These are phyloP conservation scores for Amoebophrya sp. DNA, from an alignment of 169 alveolate genomes.

Conservation along the genomic window DNA sequence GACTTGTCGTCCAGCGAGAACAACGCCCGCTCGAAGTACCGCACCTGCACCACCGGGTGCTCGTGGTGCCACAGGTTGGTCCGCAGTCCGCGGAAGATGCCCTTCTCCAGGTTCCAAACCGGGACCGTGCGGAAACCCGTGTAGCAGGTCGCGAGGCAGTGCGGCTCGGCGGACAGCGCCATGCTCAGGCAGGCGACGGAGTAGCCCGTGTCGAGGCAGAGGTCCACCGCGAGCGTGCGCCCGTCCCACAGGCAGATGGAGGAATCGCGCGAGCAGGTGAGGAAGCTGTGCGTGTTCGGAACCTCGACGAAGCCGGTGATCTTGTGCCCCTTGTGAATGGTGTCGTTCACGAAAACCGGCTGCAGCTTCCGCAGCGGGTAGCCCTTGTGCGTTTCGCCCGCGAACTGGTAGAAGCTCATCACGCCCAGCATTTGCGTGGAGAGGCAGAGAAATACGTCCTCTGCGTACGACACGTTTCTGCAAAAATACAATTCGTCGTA, in stretches of 20 bases:
- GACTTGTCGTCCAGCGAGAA: background rate
- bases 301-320: background rate
- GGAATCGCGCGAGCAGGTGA: no score
- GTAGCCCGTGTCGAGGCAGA: no score
- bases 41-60: background rate
- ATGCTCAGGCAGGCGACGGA: no score
- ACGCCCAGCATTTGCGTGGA: background rate
- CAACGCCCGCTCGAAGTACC: background rate
- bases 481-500: background rate
- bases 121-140: background rate
- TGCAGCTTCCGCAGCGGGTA: background rate
- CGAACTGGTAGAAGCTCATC: background rate
- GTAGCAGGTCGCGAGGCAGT: no score
- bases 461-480: background rate
- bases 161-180: no score
- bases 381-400: background rate
- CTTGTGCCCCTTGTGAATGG: background rate
- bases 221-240: no score
- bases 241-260: background rate
- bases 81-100: background rate
- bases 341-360: background rate
- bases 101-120: background rate
- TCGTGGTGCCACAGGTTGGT: background rate
- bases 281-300: background rate
- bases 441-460: background rate